Conservation (phyloP, 192 early-diverging fungal genomes). For the Podila horticola region DNA sequence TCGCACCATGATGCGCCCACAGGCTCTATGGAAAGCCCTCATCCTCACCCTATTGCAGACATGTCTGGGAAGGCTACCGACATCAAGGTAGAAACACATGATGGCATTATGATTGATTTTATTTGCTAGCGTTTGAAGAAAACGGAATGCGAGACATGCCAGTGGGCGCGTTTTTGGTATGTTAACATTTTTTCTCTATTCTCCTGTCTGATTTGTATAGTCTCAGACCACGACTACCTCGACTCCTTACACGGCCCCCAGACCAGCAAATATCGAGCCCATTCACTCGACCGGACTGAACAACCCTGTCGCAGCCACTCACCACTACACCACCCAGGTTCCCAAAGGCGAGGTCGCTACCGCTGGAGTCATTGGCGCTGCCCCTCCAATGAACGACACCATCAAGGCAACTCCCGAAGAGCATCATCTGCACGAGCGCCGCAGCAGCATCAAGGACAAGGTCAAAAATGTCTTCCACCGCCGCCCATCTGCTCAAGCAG, state of each 20-base stretch:
- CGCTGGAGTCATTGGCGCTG: slow-evolving; percentile 22
- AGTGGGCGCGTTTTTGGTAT: no score
- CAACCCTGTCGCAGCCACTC: background rate
- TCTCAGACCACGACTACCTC: background rate
- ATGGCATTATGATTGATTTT: background rate
- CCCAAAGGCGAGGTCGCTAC: background rate
- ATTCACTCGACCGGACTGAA: slow-evolving; percentile 4
- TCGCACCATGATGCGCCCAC: background rate
- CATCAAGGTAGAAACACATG: background rate
- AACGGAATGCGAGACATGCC: no score
- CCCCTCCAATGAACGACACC: slow-evolving; percentile 20
- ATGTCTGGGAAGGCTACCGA: background rate
- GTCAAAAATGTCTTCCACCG: slow-evolving; percentile 32
- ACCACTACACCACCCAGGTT: background rate
- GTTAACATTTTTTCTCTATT: background rate
- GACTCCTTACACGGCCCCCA: background rate
- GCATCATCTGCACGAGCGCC: background rate
- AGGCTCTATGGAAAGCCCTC: background rate
- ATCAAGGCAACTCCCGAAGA: background rate
- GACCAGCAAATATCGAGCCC: background rate
- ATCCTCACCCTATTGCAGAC: background rate
- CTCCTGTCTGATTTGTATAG: background rate
- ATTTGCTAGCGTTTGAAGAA: no score
- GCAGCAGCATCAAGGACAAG: slow-evolving; percentile 3
- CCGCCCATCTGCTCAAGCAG: slow-evolving; percentile 6